These are phyloP conservation scores for Pseudogymnoascus sp. DNA, from an alignment of 2,329 filamentous ascomycete species.

Conservation along the genomic window DNA sequence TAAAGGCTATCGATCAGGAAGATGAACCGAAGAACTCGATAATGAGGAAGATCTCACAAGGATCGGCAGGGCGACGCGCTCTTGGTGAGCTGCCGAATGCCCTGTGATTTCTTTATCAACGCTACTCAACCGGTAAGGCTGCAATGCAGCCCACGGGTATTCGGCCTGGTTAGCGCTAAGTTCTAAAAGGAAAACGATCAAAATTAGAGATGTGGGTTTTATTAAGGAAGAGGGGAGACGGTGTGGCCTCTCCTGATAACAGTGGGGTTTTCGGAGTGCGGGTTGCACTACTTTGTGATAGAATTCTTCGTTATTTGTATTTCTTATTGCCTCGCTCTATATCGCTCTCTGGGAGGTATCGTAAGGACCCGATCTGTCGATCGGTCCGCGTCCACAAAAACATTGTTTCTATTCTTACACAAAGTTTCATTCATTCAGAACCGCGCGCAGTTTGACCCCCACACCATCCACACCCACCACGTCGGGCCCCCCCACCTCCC, in stretches of 20 bases:
- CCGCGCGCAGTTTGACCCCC: not conserved
- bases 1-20: conserved; percentile 42
- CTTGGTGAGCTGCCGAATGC: conserved; percentile 3
- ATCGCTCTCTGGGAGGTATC: conserved; percentile 1
- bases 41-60: conserved; percentile 5
- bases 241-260: not conserved
- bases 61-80: conserved; percentile 4
- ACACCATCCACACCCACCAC: conserved; percentile 1
- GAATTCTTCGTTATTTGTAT: conserved; percentile 4
- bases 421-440: conserved; percentile 8
- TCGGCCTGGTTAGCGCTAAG: not conserved
- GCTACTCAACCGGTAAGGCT: conserved; percentile 6
- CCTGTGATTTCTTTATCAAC: not conserved
- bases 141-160: conserved; percentile 7
- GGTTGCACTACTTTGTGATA: conserved; percentile 6
- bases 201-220: conserved; percentile 7
- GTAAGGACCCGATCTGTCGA: not conserved
- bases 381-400: conserved; percentile 7
- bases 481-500: not conserved
- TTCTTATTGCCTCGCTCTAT: conserved; percentile 9
- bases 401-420: conserved; percentile 9
- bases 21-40: conserved; percentile 35
- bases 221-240: conserved; percentile 3
- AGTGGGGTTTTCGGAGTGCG: not conserved
- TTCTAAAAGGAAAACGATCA: not conserved